Evolutionary conservation across 768 basidiomycete genomes (phyloP), one percentile per base, ranked within the genome.

Genomic region (Naganishia vishniacii): DNA sequence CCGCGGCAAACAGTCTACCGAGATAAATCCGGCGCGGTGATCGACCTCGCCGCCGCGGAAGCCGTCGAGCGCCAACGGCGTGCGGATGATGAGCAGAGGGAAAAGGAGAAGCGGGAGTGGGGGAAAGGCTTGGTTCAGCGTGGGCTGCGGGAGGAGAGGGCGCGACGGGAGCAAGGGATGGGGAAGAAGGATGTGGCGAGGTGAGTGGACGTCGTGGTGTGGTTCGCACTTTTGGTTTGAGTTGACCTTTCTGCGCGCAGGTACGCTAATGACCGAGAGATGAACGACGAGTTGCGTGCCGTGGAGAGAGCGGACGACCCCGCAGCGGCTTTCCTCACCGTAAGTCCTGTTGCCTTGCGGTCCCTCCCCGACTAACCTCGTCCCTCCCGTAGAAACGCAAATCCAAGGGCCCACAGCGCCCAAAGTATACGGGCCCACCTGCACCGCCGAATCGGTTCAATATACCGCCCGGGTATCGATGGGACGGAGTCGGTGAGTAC

Each of bases 221-320:
- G n/a, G n/a, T n/a, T n/a, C n/a, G n/a, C n/a, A n/a, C n/a, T n/a
- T n/a, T n/a, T n/a, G n/a, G n/a, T n/a, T n/a, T n/a, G n/a, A n/a
- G n/a, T n/a, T n/a, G n/a, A n/a, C n/a, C 3, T 60, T 26, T 23
- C 44, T 59, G n/a, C 31, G n/a, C 29, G 9, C 51, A 79, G 77
- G 47, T 82, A 83, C 69, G 88, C 83, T 3, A 88, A 97, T 69
- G 95, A 98, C 76, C 81, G 77, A 59, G 86, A 88, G 0, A 78
- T 99, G 71, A 99, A 98, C 70, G 86, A 88, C 64, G 87, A 90
- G 67, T 77, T 88, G 77, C 89, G 84, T 78, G 82, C 86, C 23
- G 84, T 85, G 71, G 86, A 88, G 41, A 76, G 90, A 16, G 97
- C 93, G 92, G 94, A 97, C 72, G 95, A 98, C 77, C 95, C 95